Conservation (phyloP, 1,284 basidiomycete species). For the Puccinia polysora region DNA sequence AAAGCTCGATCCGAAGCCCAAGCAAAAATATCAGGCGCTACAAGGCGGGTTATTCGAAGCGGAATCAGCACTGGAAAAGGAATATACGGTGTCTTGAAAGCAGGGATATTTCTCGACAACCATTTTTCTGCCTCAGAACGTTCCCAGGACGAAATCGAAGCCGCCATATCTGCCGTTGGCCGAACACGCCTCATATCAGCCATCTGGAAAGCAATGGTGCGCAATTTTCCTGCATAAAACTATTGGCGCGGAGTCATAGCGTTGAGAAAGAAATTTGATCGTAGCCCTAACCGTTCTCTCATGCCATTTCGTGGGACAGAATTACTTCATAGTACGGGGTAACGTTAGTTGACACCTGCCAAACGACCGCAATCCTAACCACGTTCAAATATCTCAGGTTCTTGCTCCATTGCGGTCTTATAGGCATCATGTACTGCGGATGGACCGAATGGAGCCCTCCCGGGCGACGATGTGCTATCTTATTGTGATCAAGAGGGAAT, state of each 20-base stretch:
- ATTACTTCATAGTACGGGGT: constrained; percentile 29
- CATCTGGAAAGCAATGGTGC: constrained; percentile 38
- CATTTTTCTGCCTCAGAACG: constrained; percentile 27
- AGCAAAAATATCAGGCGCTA: constrained; percentile 7
- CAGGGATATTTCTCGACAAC: constrained; percentile 40
- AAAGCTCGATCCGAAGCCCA: constrained; percentile 30
- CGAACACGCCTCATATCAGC: constrained; percentile 29
- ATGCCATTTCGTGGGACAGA: background rate
- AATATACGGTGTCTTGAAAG: constrained; percentile 38
- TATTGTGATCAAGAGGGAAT: constrained; percentile 20
- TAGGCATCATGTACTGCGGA: constrained; percentile 14
- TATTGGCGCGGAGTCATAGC: background rate
- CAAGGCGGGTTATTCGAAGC: constrained; percentile 4
- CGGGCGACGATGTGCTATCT: background rate
- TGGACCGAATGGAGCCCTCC: constrained; percentile 13
- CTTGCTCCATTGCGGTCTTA: background rate
- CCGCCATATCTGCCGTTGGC: constrained; percentile 13
- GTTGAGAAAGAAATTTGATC: no score
- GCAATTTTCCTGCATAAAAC: no score
- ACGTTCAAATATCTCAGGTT: background rate
- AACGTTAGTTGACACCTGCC: background rate
- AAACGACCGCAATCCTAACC: background rate
- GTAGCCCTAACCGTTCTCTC: no score
- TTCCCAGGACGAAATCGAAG: constrained; percentile 28
- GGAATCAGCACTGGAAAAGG: constrained; percentile 39